Conservation (phyloP, 257 asterid genomes). For the Solanum etuberosum region DNA sequence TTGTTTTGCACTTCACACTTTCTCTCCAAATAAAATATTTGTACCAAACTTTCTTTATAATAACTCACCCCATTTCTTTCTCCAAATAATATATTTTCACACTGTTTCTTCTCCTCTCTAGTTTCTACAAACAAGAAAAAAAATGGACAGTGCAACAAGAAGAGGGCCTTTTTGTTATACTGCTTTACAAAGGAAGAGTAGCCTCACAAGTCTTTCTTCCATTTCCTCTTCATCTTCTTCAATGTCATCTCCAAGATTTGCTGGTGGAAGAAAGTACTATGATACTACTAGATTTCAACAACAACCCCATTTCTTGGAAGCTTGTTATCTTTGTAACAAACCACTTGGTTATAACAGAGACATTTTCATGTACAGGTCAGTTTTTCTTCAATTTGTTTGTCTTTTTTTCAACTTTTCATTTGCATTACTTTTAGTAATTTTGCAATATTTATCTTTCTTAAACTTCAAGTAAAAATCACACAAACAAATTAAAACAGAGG, state of each 20-base stretch:
- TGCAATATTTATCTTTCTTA: too few species aligned
- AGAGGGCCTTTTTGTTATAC: conserved; percentile 9
- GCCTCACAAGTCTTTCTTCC: conserved; percentile 5
- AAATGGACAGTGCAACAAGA: not conserved
- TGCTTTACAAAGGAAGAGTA: conserved; percentile 5
- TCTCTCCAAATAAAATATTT: not conserved
- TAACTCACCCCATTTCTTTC: not conserved
- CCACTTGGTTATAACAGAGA: conserved; percentile 27
- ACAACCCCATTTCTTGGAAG: conserved; percentile 30
- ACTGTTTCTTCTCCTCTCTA: not conserved
- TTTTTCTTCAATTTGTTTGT: not conserved
- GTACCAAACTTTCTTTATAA: conserved; percentile 24
- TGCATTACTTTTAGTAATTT: too few species aligned
- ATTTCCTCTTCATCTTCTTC: not conserved
- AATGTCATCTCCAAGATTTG: conserved; percentile 19
- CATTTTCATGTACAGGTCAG: conserved; percentile 47
- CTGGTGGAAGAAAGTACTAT: not conserved
- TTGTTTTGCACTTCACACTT: conserved; percentile 14
- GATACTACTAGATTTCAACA: conserved; percentile 9
- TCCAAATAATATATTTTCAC: not conserved
- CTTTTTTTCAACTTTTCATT: too few species aligned
- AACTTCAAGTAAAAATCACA: too few species aligned
- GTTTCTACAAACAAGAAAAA: not conserved
- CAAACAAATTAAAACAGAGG: too few species aligned
- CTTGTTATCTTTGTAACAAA: conserved; percentile 34